These are phyloP conservation scores for Penicillium griseofulvum DNA, from an alignment of 2,329 filamentous ascomycete genomes.

Conservation along the genomic window DNA sequence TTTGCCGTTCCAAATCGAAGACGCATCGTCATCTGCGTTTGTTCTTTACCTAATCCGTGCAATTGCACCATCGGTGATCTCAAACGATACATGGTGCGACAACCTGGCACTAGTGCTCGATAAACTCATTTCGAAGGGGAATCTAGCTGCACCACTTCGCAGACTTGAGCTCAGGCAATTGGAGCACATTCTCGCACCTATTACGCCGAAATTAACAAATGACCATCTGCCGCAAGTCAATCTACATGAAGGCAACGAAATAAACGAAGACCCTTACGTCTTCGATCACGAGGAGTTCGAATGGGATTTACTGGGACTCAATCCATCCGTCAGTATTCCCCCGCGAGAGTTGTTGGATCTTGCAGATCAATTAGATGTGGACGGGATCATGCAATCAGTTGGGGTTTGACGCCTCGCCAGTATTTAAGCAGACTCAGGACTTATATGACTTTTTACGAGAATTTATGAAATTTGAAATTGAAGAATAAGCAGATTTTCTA, in stretches of 20 bases:
- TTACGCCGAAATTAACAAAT: conserved; percentile 29
- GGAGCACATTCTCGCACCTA: conserved; percentile 37
- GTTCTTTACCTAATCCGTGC: conserved; percentile 37
- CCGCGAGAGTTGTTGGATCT: conserved; percentile 26
- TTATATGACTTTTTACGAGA: background rate
- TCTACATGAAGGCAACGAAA: conserved; percentile 2
- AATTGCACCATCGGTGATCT: conserved; percentile 36
- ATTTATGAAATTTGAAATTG: background rate
- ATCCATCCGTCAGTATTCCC: conserved; percentile 25
- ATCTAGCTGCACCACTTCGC: conserved; percentile 38
- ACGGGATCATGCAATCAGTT: conserved; percentile 24
- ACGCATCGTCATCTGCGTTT: conserved; percentile 44
- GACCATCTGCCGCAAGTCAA: conserved; percentile 1
- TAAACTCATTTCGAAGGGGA: conserved; percentile 40
- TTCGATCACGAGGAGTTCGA: conserved; percentile 25
- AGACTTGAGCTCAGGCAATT: conserved; percentile 40
- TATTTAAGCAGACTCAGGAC: too few relatives aligned
- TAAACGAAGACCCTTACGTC: conserved; percentile 10
- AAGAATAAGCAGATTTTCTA: background rate
- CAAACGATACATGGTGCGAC: conserved; percentile 37
- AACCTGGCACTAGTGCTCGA: conserved; percentile 40
- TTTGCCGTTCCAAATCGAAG: conserved; percentile 44
- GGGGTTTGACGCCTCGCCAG: background rate
- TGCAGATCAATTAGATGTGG: conserved; percentile 26
- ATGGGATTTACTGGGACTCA: conserved; percentile 25